A percentile compares a stretch with the other conserved stretches of the same genome.
phyloP scores from a whole-genome alignment of 805 yeast species.

The Saccharomyces eubayanus region DNA sequence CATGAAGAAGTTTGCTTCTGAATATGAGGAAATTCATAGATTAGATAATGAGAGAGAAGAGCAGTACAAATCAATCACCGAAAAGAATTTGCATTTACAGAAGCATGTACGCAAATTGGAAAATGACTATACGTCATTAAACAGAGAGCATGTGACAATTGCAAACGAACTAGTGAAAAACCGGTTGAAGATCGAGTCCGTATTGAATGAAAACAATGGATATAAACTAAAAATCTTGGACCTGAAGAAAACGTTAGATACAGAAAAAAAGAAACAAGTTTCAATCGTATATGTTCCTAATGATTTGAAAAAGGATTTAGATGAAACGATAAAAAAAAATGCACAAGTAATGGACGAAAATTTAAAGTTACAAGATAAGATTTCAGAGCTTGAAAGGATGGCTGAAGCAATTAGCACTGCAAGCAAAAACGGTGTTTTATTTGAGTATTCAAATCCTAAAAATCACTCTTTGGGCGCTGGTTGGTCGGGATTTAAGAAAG shows the following conservation, averaged over 20 bases:
- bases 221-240: constrained; percentile 42
- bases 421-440: constrained; percentile 12
- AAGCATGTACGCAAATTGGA: constrained; percentile 69
- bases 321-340: constrained; percentile 51
- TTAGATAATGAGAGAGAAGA: constrained; percentile 56
- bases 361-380: constrained; percentile 46
- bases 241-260: constrained; percentile 34
- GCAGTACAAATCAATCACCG: constrained; percentile 52
- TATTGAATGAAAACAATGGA: constrained; percentile 63
- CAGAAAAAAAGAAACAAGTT: constrained; percentile 25
- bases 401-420: constrained; percentile 31
- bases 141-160: constrained; percentile 74
- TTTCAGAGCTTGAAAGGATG: constrained; percentile 37
- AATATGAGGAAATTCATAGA: constrained; percentile 61
- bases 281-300: constrained; percentile 24
- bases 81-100: constrained; percentile 61
- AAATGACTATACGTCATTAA: constrained; percentile 58
- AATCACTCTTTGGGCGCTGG: constrained; percentile 8
- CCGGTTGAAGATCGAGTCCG: constrained; percentile 62
- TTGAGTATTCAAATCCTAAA: neutral
- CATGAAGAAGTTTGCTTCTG: constrained; percentile 58
- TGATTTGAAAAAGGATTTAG: constrained; percentile 42
- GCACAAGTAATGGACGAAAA: constrained; percentile 57
- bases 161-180: constrained; percentile 82
- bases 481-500: constrained; percentile 16